These are phyloP conservation scores for Plantago rigida DNA, from an alignment of 305 asterid genomes.

Conservation along the genomic window DNA sequence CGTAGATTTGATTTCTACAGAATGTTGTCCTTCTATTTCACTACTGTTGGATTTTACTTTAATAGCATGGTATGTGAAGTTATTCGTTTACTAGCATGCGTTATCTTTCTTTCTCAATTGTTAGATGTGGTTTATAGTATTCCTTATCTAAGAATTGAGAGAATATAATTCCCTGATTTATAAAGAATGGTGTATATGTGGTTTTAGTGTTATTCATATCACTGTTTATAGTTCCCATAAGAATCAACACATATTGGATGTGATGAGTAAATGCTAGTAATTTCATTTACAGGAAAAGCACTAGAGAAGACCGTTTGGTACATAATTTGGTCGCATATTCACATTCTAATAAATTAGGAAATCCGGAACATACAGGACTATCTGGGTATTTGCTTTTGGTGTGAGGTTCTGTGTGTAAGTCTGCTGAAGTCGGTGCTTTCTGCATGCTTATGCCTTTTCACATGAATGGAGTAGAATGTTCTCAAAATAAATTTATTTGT, in stretches of 20 bases:
- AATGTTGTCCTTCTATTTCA: conserved; percentile 95
- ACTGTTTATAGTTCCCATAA: too few species aligned
- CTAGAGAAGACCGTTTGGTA: too few species aligned
- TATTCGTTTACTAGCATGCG: conserved; percentile 16
- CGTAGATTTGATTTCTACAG: conserved; percentile 94
- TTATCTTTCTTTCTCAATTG: conserved; percentile 7
- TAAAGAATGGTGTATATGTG: too few species aligned
- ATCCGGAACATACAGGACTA: background rate
- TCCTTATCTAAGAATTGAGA: too few species aligned
- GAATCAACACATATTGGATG: too few species aligned
- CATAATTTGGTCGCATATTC: too few species aligned
- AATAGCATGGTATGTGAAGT: conserved; percentile 73
- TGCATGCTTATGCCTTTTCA: background rate
- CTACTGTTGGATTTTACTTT: conserved; percentile 96
- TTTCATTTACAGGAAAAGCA: too few species aligned
- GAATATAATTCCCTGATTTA: too few species aligned
- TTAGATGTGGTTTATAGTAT: conserved; percentile 9
- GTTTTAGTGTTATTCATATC: too few species aligned
- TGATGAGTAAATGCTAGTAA: too few species aligned
- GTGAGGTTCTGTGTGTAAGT: background rate
- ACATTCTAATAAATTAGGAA: background rate
- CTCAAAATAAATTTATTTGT: background rate
- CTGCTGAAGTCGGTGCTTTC: background rate
- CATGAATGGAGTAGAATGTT: background rate
- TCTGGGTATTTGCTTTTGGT: background rate